Evolutionary conservation across 768 basidiomycete species (phyloP).

Genomic region (Hygrocybe coccinea): DNA sequence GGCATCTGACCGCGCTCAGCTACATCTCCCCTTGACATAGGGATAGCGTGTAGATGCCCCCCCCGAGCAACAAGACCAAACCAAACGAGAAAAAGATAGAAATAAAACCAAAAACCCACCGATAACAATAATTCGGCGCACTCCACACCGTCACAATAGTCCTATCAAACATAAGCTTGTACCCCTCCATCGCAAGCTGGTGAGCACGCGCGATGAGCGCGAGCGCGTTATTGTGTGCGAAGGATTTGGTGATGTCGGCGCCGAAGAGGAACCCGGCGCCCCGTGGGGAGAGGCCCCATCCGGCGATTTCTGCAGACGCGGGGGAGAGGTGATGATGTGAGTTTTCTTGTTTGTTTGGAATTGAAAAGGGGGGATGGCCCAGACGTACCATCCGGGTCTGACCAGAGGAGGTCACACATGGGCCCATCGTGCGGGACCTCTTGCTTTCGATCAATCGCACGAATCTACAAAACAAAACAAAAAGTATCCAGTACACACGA

Average conservation of each 20-base stretch:
- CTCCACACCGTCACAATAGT: slow-evolving; percentile 98
- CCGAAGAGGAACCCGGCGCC: slow-evolving; percentile 97
- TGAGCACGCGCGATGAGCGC: slow-evolving; percentile 96
- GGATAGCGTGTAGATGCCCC: too few relatives aligned
- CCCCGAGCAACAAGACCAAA: too few relatives aligned
- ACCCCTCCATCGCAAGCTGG: slow-evolving; percentile 97
- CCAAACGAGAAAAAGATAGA: slow-evolving; percentile 8
- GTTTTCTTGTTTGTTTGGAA: background rate
- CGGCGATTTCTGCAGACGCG: slow-evolving; percentile 65
- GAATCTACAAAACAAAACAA: slow-evolving; percentile 56
- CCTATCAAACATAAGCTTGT: slow-evolving; percentile 93
- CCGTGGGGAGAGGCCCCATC: slow-evolving; percentile 96
- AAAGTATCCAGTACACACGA: slow-evolving; percentile 6
- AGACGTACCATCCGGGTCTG: slow-evolving; percentile 87
- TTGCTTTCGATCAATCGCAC: slow-evolving; percentile 90
- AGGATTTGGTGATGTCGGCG: slow-evolving; percentile 82
- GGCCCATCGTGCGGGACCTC: slow-evolving; percentile 98
- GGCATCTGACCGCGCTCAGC: too few relatives aligned
- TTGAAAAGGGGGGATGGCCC: slow-evolving; percentile 1
- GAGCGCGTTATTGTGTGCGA: slow-evolving; percentile 86
- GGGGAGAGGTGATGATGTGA: background rate
- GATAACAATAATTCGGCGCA: slow-evolving; percentile 96
- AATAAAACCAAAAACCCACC: slow-evolving; percentile 48
- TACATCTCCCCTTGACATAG: too few relatives aligned
- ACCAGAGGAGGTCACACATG: slow-evolving; percentile 99